These are phyloP conservation scores for Aspergillus clavatus DNA, from an alignment of 2,329 filamentous ascomycete genomes.

Conservation along the genomic window DNA sequence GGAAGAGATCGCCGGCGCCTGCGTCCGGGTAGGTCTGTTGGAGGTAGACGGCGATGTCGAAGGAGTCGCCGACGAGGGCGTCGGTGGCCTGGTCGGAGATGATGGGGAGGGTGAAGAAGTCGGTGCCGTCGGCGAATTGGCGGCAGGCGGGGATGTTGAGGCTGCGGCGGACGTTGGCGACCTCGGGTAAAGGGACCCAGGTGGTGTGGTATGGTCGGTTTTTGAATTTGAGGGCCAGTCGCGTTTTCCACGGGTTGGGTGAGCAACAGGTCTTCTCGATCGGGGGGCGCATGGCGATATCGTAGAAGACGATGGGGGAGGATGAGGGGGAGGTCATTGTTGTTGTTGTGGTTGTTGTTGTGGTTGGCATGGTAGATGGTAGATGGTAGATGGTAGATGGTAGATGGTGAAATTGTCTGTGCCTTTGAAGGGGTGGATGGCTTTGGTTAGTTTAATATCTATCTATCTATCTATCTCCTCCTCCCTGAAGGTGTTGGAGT, in stretches of 20 bases:
- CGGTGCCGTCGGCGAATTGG: background rate
- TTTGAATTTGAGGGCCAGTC: slow-evolving; percentile 15
- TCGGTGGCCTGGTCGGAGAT: background rate
- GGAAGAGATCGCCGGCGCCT: background rate
- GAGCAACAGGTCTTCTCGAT: slow-evolving; percentile 21
- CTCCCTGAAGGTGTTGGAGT: no score
- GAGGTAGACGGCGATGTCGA: slow-evolving; percentile 10
- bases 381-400: no score
- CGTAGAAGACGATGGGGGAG: slow-evolving; percentile 44
- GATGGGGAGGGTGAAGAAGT: slow-evolving; percentile 1
- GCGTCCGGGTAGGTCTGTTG: slow-evolving; percentile 3
- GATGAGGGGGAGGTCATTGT: no score
- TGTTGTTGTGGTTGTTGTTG: no score
- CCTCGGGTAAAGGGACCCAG: slow-evolving; percentile 14
- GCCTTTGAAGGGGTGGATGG: slow-evolving; percentile 10
- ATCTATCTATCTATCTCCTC: no score
- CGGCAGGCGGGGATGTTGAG: slow-evolving; percentile 3
- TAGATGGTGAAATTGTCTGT: no score
- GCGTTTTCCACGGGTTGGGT: slow-evolving; percentile 31
- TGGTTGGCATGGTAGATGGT: no score
- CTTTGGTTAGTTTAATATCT: no score
- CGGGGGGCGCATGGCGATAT: slow-evolving; percentile 39
- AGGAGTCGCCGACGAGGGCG: background rate
- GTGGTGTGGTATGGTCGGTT: slow-evolving; percentile 6
- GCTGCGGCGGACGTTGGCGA: slow-evolving; percentile 6